Evolutionary conservation across 179 eudicot genomes (phyloP), one percentile per base, ranked within the genome.

Genomic region (Beta macrorhiza): DNA sequence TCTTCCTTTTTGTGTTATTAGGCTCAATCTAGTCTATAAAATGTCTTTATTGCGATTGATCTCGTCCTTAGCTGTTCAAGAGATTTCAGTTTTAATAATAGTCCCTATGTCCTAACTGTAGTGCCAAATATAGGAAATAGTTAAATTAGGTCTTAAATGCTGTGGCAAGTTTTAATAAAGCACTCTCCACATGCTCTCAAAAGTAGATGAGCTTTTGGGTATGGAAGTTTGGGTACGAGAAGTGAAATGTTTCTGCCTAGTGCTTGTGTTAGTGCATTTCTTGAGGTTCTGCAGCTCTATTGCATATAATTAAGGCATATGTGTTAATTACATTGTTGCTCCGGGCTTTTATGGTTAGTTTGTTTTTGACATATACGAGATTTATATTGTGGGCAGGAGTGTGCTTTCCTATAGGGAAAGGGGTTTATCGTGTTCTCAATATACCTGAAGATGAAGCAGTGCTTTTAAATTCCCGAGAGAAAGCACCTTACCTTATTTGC

Each of bases 361-460:
- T 77, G 62, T 69, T 47, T 53, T 65, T 74, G 72, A 81, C 17
- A 4, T 65, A 37, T 32, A 72, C 16, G 20, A 25, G 44, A 20
- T 79, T 58, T 29, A 8, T 74, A 17, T 75, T 77, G 67, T 72
- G 83, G 37, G 29, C 85, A 96, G 99, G 98, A 64, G 95, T 96
- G 77, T 90, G 97, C 86, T 96, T 91, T 83, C 99, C 99, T 11
- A 91, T 96, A 91, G 98, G 96, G 58, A 93, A 87, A 87, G 99
- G 98, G 79, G 85, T 91, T 88, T 91, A 90, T 83, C 96, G 97
- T 82, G 94, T 96, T 44, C 86, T 96, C 45, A 84, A 91, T 83
- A 94, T 96, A 81, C 99, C 99, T 17, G 98, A 93, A 89, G 98
- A 96, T 84, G 99, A 96, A 90, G 97, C 96, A 4, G 90, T 92